phyloP scores from a whole-genome alignment of 2,329 filamentous ascomycete genomes.

The Laburnicola sp. region DNA sequence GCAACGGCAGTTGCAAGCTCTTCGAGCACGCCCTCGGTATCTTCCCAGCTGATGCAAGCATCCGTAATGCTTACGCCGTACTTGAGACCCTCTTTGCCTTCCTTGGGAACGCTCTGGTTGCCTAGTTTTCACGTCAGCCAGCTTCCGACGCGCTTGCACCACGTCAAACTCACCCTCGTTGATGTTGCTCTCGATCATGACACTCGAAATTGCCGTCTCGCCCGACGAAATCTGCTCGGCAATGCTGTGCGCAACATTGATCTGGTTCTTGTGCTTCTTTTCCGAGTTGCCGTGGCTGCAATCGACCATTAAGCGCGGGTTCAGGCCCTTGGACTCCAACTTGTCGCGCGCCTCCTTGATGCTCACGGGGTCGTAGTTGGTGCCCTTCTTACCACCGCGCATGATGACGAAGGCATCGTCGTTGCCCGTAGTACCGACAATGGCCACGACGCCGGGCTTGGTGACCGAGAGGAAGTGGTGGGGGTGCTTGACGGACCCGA shows the following conservation, averaged over 20 bases:
- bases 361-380: slow-evolving; percentile 87
- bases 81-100: slow-evolving; percentile 82
- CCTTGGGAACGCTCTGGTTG: slow-evolving; percentile 85
- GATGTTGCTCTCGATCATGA: slow-evolving; percentile 99
- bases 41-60: slow-evolving; percentile 93
- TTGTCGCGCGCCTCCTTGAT: slow-evolving; percentile 82
- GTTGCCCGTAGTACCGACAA: slow-evolving; percentile 92
- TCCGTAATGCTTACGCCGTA: slow-evolving; percentile 97
- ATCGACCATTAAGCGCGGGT: slow-evolving; percentile 88
- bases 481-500: slow-evolving; percentile 85
- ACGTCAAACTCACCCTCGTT: slow-evolving; percentile 70
- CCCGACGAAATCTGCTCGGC: slow-evolving; percentile 84
- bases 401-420: slow-evolving; percentile 97
- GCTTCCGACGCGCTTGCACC: neutral
- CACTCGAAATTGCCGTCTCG: slow-evolving; percentile 87
- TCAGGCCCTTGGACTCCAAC: slow-evolving; percentile 72
- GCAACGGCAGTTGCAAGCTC: slow-evolving; percentile 78
- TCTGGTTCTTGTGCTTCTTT: slow-evolving; percentile 98
- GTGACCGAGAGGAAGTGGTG: slow-evolving; percentile 98
- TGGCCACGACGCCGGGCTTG: slow-evolving; percentile 92
- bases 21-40: slow-evolving; percentile 78
- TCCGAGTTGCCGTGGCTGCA: slow-evolving; percentile 95
- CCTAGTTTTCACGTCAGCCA: slow-evolving; percentile 51
- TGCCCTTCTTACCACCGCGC: slow-evolving; percentile 86
- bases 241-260: slow-evolving; percentile 80